A percentile compares a stretch with the other conserved stretches of the same genome.
These are phyloP conservation scores for Agaricus subrufescens DNA, from an alignment of 768 basidiomycete genomes.

Conservation along the genomic window DNA sequence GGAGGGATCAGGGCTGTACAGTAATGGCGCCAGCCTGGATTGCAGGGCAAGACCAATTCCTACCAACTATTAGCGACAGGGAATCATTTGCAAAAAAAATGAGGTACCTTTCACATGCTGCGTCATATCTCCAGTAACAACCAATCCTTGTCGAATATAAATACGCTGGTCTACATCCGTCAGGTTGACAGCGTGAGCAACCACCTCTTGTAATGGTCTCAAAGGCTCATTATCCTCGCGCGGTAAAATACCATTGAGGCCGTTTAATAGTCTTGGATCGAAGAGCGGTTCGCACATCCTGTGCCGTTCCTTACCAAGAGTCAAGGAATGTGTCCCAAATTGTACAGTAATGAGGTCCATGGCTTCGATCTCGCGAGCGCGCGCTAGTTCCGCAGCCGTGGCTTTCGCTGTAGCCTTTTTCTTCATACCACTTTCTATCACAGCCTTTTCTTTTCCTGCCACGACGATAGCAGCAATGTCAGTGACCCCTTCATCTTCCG, in stretches of 20 bases:
- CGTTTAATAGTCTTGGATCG: constrained; percentile 56
- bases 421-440: constrained; percentile 83
- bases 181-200: constrained; percentile 56
- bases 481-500: constrained; percentile 81
- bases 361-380: constrained; percentile 78
- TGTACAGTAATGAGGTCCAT: constrained; percentile 75
- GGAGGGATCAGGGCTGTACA: constrained; percentile 55
- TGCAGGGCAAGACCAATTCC: constrained; percentile 68
- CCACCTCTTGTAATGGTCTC: constrained; percentile 60
- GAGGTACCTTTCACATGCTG: constrained; percentile 63
- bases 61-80: constrained; percentile 20
- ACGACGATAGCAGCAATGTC: constrained; percentile 89
- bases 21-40: constrained; percentile 61
- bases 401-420: constrained; percentile 69
- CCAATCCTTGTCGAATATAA: constrained; percentile 72
- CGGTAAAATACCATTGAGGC: constrained; percentile 22
- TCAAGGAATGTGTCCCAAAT: constrained; percentile 67
- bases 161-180: constrained; percentile 63
- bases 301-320: constrained; percentile 84
- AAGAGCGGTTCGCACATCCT: constrained; percentile 90
- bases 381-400: constrained; percentile 74
- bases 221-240: constrained; percentile 20
- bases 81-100: not conserved
- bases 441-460: constrained; percentile 85
- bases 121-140: constrained; percentile 78